A percentile compares a stretch with the other conserved stretches of the same genome.
Evolutionary conservation across 768 basidiomycete genomes (phyloP).

Genomic region (Asterophora lycoperdoides): DNA sequence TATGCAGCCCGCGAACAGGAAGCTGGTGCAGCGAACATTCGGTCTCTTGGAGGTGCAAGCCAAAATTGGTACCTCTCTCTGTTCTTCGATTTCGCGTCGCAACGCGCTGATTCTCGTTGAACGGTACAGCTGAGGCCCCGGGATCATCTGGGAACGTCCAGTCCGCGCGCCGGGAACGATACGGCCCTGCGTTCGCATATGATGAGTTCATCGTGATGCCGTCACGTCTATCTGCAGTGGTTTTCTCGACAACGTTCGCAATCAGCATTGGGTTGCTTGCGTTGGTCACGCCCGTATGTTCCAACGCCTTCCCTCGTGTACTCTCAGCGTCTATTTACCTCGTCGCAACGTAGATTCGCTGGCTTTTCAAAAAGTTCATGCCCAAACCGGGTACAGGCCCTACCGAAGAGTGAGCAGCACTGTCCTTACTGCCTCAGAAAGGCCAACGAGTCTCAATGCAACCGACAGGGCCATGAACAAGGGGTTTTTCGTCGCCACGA

Average conservation of each 20-base stretch:
- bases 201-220: conserved; percentile 58
- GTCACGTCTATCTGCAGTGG: conserved; percentile 35
- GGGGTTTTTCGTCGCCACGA: conserved; percentile 61
- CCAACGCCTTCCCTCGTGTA: neutral
- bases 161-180: conserved; percentile 31
- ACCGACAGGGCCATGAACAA: conserved; percentile 46
- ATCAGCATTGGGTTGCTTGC: conserved; percentile 30
- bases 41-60: conserved; percentile 39
- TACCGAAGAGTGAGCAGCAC: conserved; percentile 50
- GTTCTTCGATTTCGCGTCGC: neutral
- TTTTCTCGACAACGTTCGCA: conserved; percentile 34
- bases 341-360: conserved; percentile 41
- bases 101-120: neutral
- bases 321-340: neutral
- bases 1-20: conserved; percentile 38
- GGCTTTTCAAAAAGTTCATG: conserved; percentile 47
- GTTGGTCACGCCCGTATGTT: conserved; percentile 37
- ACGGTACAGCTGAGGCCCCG: neutral
- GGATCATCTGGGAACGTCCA: conserved; percentile 8
- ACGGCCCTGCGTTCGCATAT: conserved; percentile 74
- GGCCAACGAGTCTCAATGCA: neutral
- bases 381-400: conserved; percentile 60
- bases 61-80: conserved; percentile 13
- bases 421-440: neutral
- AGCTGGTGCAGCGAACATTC: conserved; percentile 44